phyloP scores from a whole-genome alignment of 306 rosid genomes.

The Geum urbanum region DNA sequence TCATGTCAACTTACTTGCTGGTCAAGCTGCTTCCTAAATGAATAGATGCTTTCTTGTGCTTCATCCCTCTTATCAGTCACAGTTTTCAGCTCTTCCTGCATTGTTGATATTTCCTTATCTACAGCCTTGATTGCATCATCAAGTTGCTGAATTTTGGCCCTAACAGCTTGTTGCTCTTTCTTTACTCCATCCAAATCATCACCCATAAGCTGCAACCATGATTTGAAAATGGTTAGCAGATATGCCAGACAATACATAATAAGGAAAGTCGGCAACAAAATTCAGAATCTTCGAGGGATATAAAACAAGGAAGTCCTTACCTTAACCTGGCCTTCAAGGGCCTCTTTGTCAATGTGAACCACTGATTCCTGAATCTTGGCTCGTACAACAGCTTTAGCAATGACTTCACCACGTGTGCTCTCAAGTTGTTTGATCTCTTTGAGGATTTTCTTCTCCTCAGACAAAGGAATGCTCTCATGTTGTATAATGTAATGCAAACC shows the following conservation, averaged over 20 bases:
- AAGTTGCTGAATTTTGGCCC: slow-evolving; percentile 77
- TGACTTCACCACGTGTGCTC: slow-evolving; percentile 80
- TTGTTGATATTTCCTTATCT: slow-evolving; percentile 57
- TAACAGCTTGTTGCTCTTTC: slow-evolving; percentile 72
- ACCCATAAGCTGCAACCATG: slow-evolving; percentile 58
- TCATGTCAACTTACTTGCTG: slow-evolving; percentile 56
- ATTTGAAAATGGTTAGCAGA: slow-evolving; percentile 14
- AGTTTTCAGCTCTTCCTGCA: slow-evolving; percentile 60
- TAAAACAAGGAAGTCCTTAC: slow-evolving; percentile 41
- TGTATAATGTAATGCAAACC: slow-evolving; percentile 80
- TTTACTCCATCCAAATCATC: slow-evolving; percentile 88
- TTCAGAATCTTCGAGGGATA: background rate
- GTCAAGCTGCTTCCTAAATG: slow-evolving; percentile 67
- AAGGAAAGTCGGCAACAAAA: background rate
- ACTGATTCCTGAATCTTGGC: slow-evolving; percentile 83
- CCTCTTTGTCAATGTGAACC: slow-evolving; percentile 66
- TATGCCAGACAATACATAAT: background rate
- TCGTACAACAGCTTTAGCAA: slow-evolving; percentile 78
- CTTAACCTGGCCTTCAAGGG: slow-evolving; percentile 82
- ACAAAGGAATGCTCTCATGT: slow-evolving; percentile 88
- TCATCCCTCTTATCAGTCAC: slow-evolving; percentile 66
- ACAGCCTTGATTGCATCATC: slow-evolving; percentile 54
- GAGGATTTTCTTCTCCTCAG: slow-evolving; percentile 85
- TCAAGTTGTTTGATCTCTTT: slow-evolving; percentile 93
- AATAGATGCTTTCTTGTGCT: slow-evolving; percentile 57